Conservation (phyloP, 129 eudicot species). For the Rutidosis leptorrhynchoides region DNA sequence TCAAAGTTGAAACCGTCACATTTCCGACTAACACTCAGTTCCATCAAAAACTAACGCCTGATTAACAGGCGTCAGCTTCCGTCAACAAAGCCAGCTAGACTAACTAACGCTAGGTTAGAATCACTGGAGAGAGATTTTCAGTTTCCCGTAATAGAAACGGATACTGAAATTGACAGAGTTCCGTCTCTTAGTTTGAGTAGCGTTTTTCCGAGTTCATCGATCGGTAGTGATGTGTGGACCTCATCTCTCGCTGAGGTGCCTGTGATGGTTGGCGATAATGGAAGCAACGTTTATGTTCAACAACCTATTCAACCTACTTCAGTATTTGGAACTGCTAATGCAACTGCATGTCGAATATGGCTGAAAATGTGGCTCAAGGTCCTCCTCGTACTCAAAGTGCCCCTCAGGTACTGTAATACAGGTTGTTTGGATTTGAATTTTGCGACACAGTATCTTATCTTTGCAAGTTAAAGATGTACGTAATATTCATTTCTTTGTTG, state of each 20-base stretch:
- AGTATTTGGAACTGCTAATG: constrained; percentile 29
- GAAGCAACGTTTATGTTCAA: constrained; percentile 22
- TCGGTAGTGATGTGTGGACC: constrained; percentile 81
- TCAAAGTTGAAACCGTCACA: too few species aligned
- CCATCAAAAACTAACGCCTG: too few species aligned
- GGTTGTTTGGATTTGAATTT: not conserved
- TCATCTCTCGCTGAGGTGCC: constrained; percentile 98
- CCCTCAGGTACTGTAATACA: constrained; percentile 54
- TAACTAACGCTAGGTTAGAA: too few species aligned
- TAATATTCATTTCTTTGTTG: too few species aligned
- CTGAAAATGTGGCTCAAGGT: constrained; percentile 79
- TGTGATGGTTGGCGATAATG: constrained; percentile 45
- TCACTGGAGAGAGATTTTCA: constrained; percentile 83
- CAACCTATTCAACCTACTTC: constrained; percentile 35
- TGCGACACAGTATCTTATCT: not conserved
- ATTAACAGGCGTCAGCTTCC: too few species aligned
- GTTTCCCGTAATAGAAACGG: constrained; percentile 68
- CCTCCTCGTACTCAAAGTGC: constrained; percentile 58
- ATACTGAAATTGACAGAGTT: constrained; percentile 53
- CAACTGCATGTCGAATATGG: constrained; percentile 73
- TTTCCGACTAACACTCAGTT: too few species aligned
- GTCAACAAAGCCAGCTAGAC: too few species aligned
- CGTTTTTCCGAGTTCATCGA: constrained; percentile 64
- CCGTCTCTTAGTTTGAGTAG: constrained; percentile 79
- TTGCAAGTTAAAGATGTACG: not conserved